Percentiles rank a stretch among this genome's conserved stretches.
Conservation (phyloP, 2,329 filamentous ascomycete genomes). For the Leptographium lundbergii region DNA sequence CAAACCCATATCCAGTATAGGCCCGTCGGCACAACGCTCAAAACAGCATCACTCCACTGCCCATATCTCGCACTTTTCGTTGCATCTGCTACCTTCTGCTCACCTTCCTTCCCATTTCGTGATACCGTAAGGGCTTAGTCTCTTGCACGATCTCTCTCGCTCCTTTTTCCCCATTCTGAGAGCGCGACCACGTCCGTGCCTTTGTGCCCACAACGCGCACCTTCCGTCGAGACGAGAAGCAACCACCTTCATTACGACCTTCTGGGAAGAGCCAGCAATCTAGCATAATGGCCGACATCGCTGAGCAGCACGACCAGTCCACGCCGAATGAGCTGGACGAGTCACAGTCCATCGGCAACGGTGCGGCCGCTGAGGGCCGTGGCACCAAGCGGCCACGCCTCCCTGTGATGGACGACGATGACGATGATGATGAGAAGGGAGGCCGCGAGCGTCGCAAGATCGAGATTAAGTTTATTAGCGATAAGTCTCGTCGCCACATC, state of each 20-base stretch:
- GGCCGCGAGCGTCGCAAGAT: slow-evolving; percentile 98
- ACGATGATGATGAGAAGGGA: slow-evolving; percentile 95
- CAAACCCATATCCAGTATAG: slow-evolving; percentile 54
- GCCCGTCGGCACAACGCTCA: slow-evolving; percentile 51
- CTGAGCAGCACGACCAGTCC: slow-evolving; percentile 64
- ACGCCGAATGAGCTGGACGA: slow-evolving; percentile 66
- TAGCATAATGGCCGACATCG: slow-evolving; percentile 59
- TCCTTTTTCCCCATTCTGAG: background rate
- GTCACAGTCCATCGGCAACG: slow-evolving; percentile 59
- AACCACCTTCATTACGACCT: background rate
- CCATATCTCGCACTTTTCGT: slow-evolving; percentile 36
- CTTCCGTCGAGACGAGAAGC: background rate
- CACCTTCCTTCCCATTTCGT: slow-evolving; percentile 24
- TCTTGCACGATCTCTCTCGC: background rate
- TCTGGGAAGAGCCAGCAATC: background rate
- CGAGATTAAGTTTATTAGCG: slow-evolving; percentile 99
- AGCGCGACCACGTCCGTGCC: background rate
- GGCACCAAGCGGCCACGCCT: slow-evolving; percentile 84
- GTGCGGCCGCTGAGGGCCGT: slow-evolving; percentile 55
- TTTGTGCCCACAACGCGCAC: background rate
- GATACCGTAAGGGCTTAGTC: slow-evolving; percentile 22
- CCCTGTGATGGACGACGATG: slow-evolving; percentile 78
- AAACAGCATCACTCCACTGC: slow-evolving; percentile 51
- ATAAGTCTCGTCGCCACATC: slow-evolving; percentile 98
- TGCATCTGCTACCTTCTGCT: slow-evolving; percentile 1